Evolutionary conservation across 2,329 filamentous ascomycete species (phyloP).

Genomic region (Penicillium verrucosum): DNA sequence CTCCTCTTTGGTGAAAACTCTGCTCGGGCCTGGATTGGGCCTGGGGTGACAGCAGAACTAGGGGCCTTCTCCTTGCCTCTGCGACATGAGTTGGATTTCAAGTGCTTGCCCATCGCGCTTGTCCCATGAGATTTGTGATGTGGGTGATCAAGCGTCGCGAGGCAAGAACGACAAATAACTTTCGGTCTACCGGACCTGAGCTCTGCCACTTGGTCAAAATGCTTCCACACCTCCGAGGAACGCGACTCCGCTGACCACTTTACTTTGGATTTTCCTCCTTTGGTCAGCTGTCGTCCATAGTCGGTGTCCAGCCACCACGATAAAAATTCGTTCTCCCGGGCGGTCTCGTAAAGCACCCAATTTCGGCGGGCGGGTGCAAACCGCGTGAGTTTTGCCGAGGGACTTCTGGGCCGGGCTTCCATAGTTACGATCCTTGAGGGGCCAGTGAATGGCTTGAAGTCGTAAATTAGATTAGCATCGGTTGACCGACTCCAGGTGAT

Average conservation of each 20-base stretch:
- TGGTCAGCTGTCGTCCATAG: too few species aligned
- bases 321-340: background rate
- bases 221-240: too few species aligned
- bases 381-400: background rate
- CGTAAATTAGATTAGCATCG: background rate
- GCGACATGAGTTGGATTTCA: background rate
- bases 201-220: too few species aligned
- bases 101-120: background rate
- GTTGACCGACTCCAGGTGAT: background rate
- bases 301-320: too few species aligned
- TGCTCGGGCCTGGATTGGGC: background rate
- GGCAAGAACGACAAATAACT: background rate
- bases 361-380: conserved; percentile 1
- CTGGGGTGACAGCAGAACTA: background rate
- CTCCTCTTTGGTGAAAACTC: background rate
- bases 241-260: too few species aligned
- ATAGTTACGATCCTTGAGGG: too few species aligned
- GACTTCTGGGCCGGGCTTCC: too few species aligned
- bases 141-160: background rate
- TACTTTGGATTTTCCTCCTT: too few species aligned
- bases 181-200: background rate
- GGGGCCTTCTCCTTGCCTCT: background rate
- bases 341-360: background rate
- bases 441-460: background rate
- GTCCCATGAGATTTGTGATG: background rate